phyloP scores from a whole-genome alignment of 164 flowering plant species.

The Malania oleifera region DNA sequence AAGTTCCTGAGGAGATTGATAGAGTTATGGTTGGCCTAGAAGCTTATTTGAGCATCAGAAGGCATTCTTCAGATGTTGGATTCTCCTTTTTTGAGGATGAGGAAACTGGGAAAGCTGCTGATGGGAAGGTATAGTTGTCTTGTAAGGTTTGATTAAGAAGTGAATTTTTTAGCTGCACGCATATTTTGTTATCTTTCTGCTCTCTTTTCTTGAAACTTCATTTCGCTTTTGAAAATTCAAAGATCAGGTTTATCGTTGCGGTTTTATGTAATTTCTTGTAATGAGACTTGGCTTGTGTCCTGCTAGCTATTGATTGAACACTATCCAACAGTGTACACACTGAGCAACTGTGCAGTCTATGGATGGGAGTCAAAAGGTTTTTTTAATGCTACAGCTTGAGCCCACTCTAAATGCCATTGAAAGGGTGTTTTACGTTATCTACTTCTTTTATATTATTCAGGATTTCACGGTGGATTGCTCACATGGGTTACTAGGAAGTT shows the following conservation, averaged over 20 bases:
- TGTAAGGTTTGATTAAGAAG: background rate
- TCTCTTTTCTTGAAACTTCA: background rate
- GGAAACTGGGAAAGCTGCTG: constrained; percentile 31
- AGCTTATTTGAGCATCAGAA: constrained; percentile 88
- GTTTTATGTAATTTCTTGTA: background rate
- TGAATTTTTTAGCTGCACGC: background rate
- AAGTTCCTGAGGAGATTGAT: constrained; percentile 96
- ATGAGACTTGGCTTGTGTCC: background rate
- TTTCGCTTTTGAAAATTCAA: background rate
- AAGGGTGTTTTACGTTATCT: too few relatives aligned
- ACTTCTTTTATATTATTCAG: too few relatives aligned
- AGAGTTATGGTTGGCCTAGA: constrained; percentile 89
- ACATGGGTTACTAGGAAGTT: too few relatives aligned
- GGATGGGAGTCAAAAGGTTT: background rate
- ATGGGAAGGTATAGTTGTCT: constrained; percentile 48
- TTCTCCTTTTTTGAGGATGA: constrained; percentile 57
- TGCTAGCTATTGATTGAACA: background rate
- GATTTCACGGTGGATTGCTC: too few relatives aligned
- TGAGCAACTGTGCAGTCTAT: background rate
- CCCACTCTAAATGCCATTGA: background rate
- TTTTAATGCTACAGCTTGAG: background rate
- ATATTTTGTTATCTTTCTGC: background rate
- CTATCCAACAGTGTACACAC: background rate
- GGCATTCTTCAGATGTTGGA: constrained; percentile 51
- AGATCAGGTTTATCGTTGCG: background rate